phyloP scores from a whole-genome alignment of 106 monocot species.

The Dioscorea alata region DNA sequence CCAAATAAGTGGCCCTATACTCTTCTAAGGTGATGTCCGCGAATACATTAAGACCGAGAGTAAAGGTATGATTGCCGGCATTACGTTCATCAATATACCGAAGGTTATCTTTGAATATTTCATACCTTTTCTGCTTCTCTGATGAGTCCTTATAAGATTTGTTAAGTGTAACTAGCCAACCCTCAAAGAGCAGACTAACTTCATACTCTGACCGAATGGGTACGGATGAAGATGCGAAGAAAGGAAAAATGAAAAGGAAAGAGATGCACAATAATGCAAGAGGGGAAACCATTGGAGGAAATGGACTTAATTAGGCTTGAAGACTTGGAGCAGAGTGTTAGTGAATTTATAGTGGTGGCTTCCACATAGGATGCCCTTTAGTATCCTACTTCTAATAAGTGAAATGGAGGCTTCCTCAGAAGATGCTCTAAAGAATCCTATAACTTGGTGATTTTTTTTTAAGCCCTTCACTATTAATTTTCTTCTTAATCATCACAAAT shows the following conservation, averaged over 20 bases:
- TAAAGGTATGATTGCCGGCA: constrained; percentile 44
- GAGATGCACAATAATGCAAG: neutral
- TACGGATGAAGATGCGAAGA: neutral
- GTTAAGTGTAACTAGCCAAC: constrained; percentile 29
- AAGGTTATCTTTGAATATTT: constrained; percentile 11
- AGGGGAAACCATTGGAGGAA: neutral
- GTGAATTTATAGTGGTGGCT: no score
- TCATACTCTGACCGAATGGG: constrained; percentile 38
- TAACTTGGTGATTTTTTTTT: no score
- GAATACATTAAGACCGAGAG: constrained; percentile 68
- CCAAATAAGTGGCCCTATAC: constrained; percentile 50
- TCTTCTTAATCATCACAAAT: no score
- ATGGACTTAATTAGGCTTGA: neutral
- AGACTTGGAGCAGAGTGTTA: neutral
- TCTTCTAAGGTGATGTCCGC: constrained; percentile 90
- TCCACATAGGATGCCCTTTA: no score
- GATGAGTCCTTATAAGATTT: constrained; percentile 28
- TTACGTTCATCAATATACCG: constrained; percentile 75
- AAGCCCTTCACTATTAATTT: no score
- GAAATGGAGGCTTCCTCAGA: no score
- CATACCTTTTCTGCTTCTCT: constrained; percentile 48
- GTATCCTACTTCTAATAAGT: neutral
- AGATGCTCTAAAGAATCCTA: no score
- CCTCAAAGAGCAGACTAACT: constrained; percentile 35
- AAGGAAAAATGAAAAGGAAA: neutral